These are phyloP conservation scores for Lentinula edodes DNA, from an alignment of 768 basidiomycete genomes.

Conservation along the genomic window DNA sequence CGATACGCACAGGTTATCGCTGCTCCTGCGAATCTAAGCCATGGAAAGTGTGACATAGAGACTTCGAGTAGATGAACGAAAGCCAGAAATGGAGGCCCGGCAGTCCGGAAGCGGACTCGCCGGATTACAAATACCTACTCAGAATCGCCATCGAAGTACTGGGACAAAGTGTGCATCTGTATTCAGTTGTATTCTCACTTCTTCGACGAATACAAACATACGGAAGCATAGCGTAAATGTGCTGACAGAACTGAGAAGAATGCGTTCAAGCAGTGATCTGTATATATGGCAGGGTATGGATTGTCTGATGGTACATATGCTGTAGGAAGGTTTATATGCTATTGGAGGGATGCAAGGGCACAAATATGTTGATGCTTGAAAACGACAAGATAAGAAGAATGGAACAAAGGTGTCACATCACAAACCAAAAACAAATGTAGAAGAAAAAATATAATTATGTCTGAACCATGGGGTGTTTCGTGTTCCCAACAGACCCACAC, in stretches of 20 bases:
- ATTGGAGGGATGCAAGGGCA: background rate
- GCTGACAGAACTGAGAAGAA: background rate
- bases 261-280: background rate
- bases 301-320: background rate
- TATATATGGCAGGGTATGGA: background rate
- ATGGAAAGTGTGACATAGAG: constrained; percentile 52
- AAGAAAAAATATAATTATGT: background rate
- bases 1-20: constrained; percentile 41
- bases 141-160: too few relatives aligned
- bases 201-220: background rate
- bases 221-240: background rate
- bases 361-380: background rate
- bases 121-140: background rate
- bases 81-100: background rate
- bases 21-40: constrained; percentile 45
- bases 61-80: background rate
- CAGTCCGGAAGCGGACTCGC: background rate
- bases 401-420: background rate
- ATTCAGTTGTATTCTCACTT: background rate
- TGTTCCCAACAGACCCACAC: background rate
- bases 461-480: background rate
- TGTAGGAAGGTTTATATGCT: background rate
- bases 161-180: too few relatives aligned
- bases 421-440: background rate
- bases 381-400: background rate